A percentile compares a stretch with the other conserved stretches of the same genome.
Conservation (phyloP, 306 rosid species). For the Pyrus communis region DNA sequence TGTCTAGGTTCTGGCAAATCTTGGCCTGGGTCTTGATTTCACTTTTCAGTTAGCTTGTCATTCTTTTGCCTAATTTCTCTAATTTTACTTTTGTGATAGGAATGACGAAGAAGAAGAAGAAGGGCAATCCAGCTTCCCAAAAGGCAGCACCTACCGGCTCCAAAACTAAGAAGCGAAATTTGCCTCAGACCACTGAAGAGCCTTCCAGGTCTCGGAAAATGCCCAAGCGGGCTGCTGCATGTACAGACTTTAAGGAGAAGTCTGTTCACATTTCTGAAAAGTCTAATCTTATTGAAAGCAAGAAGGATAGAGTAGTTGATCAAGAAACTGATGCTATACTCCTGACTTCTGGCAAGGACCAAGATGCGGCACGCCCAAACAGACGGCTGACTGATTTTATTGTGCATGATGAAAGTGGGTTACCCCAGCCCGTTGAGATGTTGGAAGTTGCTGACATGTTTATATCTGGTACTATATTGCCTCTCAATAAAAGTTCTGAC, state of each 20-base stretch:
- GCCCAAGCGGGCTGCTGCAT: slow-evolving; percentile 88
- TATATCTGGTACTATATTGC: slow-evolving; percentile 67
- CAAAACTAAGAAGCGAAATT: slow-evolving; percentile 48
- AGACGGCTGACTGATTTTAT: slow-evolving; percentile 69
- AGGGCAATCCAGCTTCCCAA: slow-evolving; percentile 15
- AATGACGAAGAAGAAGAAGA: slow-evolving; percentile 14
- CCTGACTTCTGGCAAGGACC: slow-evolving; percentile 38
- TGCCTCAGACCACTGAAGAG: slow-evolving; percentile 34
- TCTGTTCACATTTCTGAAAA: slow-evolving; percentile 41
- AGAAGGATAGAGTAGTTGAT: slow-evolving; percentile 52
- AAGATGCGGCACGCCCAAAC: slow-evolving; percentile 51
- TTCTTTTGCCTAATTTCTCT: neutral
- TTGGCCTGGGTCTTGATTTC: neutral
- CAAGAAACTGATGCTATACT: slow-evolving; percentile 62
- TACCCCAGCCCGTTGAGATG: slow-evolving; percentile 65
- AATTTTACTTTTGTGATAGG: slow-evolving; percentile 19
- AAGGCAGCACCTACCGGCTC: slow-evolving; percentile 23
- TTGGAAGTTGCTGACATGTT: slow-evolving; percentile 62
- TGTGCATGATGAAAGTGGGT: slow-evolving; percentile 64
- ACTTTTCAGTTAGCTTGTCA: neutral
- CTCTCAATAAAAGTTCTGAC: slow-evolving; percentile 45
- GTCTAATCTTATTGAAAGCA: slow-evolving; percentile 40
- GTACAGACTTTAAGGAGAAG: slow-evolving; percentile 58
- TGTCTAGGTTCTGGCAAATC: neutral
- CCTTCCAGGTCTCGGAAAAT: slow-evolving; percentile 46